Evolutionary conservation across 345 rosid species (phyloP), one percentile per base, ranked within the genome.

Genomic region (Sonneratia alba): DNA sequence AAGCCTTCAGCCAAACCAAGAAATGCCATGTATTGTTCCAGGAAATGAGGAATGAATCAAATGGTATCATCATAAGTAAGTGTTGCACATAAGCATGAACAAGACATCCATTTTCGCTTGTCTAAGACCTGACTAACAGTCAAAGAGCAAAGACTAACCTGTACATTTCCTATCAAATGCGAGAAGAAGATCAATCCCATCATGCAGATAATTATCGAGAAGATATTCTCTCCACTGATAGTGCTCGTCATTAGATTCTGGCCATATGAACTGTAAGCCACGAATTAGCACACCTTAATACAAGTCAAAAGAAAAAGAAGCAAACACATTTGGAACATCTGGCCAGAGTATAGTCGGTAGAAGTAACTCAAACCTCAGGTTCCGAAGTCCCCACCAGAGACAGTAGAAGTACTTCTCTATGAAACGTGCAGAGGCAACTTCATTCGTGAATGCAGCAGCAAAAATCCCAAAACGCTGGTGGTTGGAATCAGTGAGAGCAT

Each of bases 341-440:
- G 6, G 15, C 51, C 15, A 8, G 51, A 9, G 51, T 13, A 67
- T n/a, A 47, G 22, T 38, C 24, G 6, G 40, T 4, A 49, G 24
- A 27, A 12, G 49, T 70, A 70, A 51, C 21, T 56, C 53, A 24
- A 72, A 94, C 97, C 97, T 83, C 68, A 92, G 80, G 76, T 81
- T 87, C 70, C 88, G 87, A 15, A 95, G 83, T 22, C 97, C 97
- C 93, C 95, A 92, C 97, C 99, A 92, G 48, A 92, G 92, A 71
- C 97, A 89, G 55, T 89, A 95, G 76, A 92, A 89, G 76, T 83
- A 90, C 72, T 90, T 95, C 40, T 86, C 81, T 22, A 72, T 40
- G 74, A 92, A 87, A 38, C 66, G n/a, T 6, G 97, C 75, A 0
- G 83, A 74, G 67, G 87, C 90, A 36, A 95, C 94, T 3, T 87